Evolutionary conservation across 179 eudicot species (phyloP), one percentile per base, ranked within the genome.

Genomic region (Actinidia arguta): DNA sequence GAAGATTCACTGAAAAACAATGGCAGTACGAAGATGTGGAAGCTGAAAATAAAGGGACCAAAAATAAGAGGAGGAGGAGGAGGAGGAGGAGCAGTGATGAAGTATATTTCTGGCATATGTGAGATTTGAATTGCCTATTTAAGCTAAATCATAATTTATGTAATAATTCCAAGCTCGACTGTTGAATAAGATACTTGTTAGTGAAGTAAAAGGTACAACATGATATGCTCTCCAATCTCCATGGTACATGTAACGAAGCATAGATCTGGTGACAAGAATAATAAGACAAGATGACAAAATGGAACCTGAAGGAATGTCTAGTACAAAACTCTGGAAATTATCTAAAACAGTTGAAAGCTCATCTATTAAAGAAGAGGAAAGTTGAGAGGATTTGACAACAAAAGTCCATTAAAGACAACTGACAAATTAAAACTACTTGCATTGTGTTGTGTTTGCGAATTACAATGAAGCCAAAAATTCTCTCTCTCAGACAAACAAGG

Each of bases 31-130:
- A 51, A 11, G 68, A 64, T 8, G 80, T 61, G n/a, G 24, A 62
- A 73, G 62, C 9, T 48, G 63, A 61, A 51, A 81, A 14, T 3
- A 73, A 73, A 73, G 58, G 51, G 16, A 73, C 73, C 78, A 81
- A 39, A 9, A 82, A 39, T 63, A 63, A 63, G 78, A 48, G 71
- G 4, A 78, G 67, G 42, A 4, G 56, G 10, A 24, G 31, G 16
- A 1, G 54, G 42, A 20, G 17, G n/a, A n/a, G n/a, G n/a, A n/a
- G n/a, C n/a, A n/a, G n/a, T n/a, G n/a, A n/a, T n/a, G n/a, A n/a
- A n/a, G n/a, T n/a, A n/a, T n/a, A 42, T 22, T 9, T 50, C 31
- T 50, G 36, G 8, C 1, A 12, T 25, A 50, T 48, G 36, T 73
- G 64, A 59, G 69, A 77, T 20, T 77, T 25, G 47, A 36, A 75